Conservation (phyloP, 768 basidiomycete species). For the Steccherinum ochraceum region DNA sequence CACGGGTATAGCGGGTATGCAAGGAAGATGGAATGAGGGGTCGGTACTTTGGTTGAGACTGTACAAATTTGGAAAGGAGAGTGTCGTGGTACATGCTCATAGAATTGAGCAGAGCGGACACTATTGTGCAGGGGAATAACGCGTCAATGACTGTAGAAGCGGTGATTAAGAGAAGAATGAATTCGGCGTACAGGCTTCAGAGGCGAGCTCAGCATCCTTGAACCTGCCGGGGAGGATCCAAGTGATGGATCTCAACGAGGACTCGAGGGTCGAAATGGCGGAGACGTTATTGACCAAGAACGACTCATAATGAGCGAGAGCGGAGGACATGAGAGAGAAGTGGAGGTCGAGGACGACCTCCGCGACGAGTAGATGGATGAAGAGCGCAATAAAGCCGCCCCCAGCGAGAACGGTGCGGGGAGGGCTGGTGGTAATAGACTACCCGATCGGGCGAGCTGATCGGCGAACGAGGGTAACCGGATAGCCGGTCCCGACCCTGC, state of each 20-base stretch:
- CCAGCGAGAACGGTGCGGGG: too few species aligned
- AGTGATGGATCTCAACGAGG: conserved; percentile 79
- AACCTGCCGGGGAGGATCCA: conserved; percentile 97
- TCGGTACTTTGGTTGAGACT: conserved; percentile 59
- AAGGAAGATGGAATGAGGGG: conserved; percentile 70
- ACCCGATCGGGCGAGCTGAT: background rate
- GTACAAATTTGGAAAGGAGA: conserved; percentile 63
- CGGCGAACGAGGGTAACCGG: too few species aligned
- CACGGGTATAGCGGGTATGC: conserved; percentile 87
- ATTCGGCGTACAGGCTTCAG: conserved; percentile 83
- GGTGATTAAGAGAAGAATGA: conserved; percentile 8
- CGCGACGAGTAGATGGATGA: background rate
- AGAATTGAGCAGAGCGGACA: conserved; percentile 81
- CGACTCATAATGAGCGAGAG: conserved; percentile 68
- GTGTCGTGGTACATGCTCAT: conserved; percentile 95
- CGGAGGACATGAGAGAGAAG: conserved; percentile 43
- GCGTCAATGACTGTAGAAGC: conserved; percentile 5
- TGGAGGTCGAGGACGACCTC: background rate
- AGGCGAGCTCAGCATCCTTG: conserved; percentile 94
- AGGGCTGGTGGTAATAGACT: background rate
- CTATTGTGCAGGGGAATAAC: conserved; percentile 32
- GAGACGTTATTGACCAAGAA: conserved; percentile 83
- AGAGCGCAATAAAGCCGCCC: background rate
- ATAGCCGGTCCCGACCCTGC: background rate
- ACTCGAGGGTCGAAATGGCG: conserved; percentile 84